Conservation (phyloP, 495 filamentous ascomycete genomes). For the Parathielavia hyrcaniae region DNA sequence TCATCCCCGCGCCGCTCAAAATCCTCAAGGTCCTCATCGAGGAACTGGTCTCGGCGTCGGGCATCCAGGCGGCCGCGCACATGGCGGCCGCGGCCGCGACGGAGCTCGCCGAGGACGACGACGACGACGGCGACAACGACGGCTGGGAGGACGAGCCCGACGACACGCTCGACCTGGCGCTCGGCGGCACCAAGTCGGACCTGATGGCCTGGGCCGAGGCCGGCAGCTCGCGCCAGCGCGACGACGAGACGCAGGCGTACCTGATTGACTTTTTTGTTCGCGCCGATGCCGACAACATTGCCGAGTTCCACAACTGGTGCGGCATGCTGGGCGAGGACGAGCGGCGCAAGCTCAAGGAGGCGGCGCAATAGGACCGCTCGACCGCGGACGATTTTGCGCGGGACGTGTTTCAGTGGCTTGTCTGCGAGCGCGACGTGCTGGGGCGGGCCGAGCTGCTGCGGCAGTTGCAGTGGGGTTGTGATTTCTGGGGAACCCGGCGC, state of each 20-base stretch:
- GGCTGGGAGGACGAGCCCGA: constrained; percentile 86
- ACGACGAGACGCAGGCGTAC: constrained; percentile 87
- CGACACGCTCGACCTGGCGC: constrained; percentile 62
- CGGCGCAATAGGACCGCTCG: constrained; percentile 19
- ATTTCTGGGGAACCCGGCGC: no score
- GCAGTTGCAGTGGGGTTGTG: no score
- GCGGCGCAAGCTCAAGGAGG: constrained; percentile 59
- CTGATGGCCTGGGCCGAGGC: constrained; percentile 70
- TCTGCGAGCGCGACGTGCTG: no score
- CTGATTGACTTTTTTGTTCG: constrained; percentile 75
- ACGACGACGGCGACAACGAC: constrained; percentile 60
- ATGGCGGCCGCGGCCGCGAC: constrained; percentile 52
- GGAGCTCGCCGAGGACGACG: constrained; percentile 44
- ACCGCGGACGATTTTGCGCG: neutral
- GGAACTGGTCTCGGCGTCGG: constrained; percentile 66
- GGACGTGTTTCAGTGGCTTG: neutral
- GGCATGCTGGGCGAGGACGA: constrained; percentile 63
- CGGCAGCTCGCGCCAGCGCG: constrained; percentile 56
- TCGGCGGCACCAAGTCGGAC: constrained; percentile 60
- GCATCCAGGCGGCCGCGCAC: constrained; percentile 33
- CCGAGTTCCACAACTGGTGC: constrained; percentile 70
- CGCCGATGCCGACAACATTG: constrained; percentile 56
- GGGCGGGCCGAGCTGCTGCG: no score
- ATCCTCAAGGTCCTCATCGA: constrained; percentile 93
- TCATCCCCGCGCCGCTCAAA: constrained; percentile 79